phyloP scores from a whole-genome alignment of 2,329 filamentous ascomycete genomes.

The Rutstroemia sp. region DNA sequence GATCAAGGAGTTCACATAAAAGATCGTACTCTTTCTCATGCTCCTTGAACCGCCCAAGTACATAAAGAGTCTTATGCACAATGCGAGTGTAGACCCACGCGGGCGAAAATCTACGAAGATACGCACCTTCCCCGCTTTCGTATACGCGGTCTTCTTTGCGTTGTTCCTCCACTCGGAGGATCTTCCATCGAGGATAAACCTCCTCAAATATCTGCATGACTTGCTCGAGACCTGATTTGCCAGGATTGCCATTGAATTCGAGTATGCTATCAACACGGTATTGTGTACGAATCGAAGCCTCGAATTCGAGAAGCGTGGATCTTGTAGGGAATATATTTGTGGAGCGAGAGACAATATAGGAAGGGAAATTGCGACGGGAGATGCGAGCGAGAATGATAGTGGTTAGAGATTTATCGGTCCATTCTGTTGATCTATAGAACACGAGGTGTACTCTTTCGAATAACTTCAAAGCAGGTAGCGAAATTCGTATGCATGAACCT shows the following conservation, averaged over 20 bases:
- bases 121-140: constrained; percentile 77
- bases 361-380: constrained; percentile 76
- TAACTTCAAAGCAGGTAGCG: constrained; percentile 62
- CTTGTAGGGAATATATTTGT: constrained; percentile 81
- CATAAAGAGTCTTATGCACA: constrained; percentile 75
- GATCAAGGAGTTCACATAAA: constrained; percentile 66
- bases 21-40: constrained; percentile 70
- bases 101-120: constrained; percentile 81
- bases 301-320: constrained; percentile 73
- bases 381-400: constrained; percentile 92
- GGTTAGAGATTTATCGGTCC: constrained; percentile 94
- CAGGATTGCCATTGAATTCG: constrained; percentile 68
- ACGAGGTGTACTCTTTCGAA: constrained; percentile 94
- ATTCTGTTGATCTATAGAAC: constrained; percentile 92
- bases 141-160: constrained; percentile 71
- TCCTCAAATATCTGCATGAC: constrained; percentile 66
- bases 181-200: constrained; percentile 75
- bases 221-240: constrained; percentile 54
- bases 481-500: constrained; percentile 79
- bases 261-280: constrained; percentile 74
- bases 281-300: constrained; percentile 76
- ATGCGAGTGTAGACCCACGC: constrained; percentile 92
- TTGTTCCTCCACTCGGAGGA: constrained; percentile 64
- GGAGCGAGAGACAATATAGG: constrained; percentile 84
- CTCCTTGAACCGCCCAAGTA: constrained; percentile 75